These are phyloP conservation scores for Mycena polygramma DNA, from an alignment of 768 basidiomycete genomes.

Conservation along the genomic window DNA sequence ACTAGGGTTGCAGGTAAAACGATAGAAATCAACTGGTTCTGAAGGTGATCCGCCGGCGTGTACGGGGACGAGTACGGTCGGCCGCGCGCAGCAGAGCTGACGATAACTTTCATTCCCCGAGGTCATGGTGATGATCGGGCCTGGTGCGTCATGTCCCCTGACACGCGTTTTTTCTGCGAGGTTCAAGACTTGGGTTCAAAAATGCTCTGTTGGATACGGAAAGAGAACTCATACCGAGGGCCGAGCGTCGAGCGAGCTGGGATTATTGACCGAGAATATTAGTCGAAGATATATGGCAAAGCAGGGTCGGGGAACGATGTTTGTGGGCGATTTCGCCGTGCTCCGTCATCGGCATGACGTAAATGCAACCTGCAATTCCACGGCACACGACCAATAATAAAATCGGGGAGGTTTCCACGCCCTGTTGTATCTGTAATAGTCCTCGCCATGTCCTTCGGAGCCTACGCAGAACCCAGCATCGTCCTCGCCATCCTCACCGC, in stretches of 20 bases:
- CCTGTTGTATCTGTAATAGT: neutral
- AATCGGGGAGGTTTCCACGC: neutral
- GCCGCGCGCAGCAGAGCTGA: neutral
- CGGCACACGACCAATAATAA: slow-evolving; percentile 16
- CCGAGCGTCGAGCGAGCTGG: too few species aligned
- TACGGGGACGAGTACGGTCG: too few species aligned
- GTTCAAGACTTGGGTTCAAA: too few species aligned
- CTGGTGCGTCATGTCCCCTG: neutral
- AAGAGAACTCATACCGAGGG: too few species aligned
- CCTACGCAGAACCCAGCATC: slow-evolving; percentile 34
- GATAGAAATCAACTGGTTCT: too few species aligned
- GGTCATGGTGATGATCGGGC: neutral
- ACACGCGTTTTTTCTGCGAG: too few species aligned
- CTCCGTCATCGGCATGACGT: slow-evolving; percentile 12
- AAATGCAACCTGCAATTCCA: neutral
- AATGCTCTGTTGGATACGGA: too few species aligned
- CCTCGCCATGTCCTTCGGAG: slow-evolving; percentile 33
- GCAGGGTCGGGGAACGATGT: neutral
- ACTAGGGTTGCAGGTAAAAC: too few species aligned
- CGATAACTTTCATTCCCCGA: neutral
- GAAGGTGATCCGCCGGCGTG: too few species aligned
- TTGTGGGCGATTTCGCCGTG: neutral
- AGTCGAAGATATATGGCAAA: too few species aligned
- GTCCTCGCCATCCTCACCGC: slow-evolving; percentile 35
- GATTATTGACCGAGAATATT: too few species aligned